These are phyloP conservation scores for Xylaria acuta DNA, from an alignment of 495 filamentous ascomycete species.

Conservation along the genomic window DNA sequence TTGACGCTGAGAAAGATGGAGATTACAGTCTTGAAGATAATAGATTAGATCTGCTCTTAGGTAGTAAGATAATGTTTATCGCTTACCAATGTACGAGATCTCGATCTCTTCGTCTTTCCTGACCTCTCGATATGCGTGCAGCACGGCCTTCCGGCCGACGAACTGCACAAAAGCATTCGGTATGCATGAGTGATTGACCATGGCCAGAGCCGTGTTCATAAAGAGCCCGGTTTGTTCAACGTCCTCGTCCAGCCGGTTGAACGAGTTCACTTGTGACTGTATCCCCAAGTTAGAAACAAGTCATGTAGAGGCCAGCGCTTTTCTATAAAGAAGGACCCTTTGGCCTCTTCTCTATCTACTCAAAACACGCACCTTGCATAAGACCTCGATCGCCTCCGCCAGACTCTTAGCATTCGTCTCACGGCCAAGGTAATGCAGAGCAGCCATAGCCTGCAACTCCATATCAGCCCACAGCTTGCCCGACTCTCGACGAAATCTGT, in stretches of 20 bases:
- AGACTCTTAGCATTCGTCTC: constrained; percentile 37
- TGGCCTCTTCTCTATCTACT: neutral
- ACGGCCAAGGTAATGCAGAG: constrained; percentile 46
- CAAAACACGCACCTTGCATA: constrained; percentile 30
- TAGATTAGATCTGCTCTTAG: neutral
- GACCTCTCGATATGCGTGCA: constrained; percentile 50
- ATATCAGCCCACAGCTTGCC: constrained; percentile 44
- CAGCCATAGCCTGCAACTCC: constrained; percentile 53
- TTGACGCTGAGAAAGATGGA: constrained; percentile 41
- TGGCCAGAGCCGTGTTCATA: constrained; percentile 52
- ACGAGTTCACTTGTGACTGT: constrained; percentile 56
- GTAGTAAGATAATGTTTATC: neutral
- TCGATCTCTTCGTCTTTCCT: constrained; percentile 54
- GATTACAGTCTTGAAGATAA: constrained; percentile 36
- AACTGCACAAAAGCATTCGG: constrained; percentile 59
- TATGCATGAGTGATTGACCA: constrained; percentile 61
- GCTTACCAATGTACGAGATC: constrained; percentile 59
- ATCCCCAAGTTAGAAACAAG: neutral
- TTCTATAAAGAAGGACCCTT: neutral
- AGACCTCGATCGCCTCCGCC: constrained; percentile 42
- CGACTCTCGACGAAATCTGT: constrained; percentile 33
- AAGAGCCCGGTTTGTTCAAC: constrained; percentile 48
- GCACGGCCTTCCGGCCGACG: constrained; percentile 46
- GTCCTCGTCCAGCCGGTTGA: constrained; percentile 50
- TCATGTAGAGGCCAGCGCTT: neutral